Evolutionary conservation across 176 grass and related monocot species (phyloP).

Genomic region (Metroxylon sagu): DNA sequence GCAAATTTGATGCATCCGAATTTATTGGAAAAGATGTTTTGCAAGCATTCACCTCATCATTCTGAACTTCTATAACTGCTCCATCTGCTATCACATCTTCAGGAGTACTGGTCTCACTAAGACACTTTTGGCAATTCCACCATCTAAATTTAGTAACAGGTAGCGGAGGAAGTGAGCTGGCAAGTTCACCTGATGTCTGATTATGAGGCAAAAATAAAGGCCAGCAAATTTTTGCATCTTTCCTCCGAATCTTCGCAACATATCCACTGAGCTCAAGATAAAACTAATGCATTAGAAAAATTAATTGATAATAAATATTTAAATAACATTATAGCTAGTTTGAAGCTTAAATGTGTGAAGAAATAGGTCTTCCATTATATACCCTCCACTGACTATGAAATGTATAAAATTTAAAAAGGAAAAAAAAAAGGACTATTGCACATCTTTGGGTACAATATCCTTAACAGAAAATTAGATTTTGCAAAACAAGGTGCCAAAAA

Average conservation of each 20-base stretch:
- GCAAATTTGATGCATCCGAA: neutral
- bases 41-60: neutral
- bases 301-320: too few species aligned
- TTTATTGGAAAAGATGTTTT: neutral
- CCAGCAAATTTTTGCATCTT: conserved; percentile 12
- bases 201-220: conserved; percentile 1
- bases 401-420: too few species aligned
- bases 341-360: too few species aligned
- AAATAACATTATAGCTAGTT: too few species aligned
- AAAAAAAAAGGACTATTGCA: too few species aligned
- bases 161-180: conserved; percentile 2
- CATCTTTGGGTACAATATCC: too few species aligned
- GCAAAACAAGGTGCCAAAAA: too few species aligned
- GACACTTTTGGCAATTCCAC: conserved; percentile 11
- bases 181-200: neutral
- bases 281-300: too few species aligned
- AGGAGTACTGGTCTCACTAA: neutral
- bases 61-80: neutral
- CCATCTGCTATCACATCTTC: conserved; percentile 1
- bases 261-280: conserved; percentile 7
- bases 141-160: conserved; percentile 6
- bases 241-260: conserved; percentile 5
- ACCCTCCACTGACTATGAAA: too few species aligned
- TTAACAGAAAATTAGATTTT: too few species aligned
- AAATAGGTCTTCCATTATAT: too few species aligned